Percentiles rank a stretch among this genome's conserved stretches.
Conservation (phyloP, 495 filamentous ascomycete species). For the Penicillium desertorum region DNA sequence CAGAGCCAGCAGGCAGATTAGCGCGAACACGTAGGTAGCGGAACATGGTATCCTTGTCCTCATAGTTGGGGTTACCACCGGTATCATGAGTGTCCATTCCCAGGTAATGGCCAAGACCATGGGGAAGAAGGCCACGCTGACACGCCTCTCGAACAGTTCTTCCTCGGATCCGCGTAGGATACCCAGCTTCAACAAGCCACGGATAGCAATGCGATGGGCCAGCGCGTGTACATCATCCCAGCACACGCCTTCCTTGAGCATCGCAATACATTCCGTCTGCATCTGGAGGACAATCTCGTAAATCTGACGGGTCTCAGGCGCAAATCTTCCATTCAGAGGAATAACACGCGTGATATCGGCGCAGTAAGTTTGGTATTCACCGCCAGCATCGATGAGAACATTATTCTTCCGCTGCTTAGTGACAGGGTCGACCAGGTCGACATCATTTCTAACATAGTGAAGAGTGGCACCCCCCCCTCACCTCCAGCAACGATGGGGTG, state of each 20-base stretch:
- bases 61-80: slow-evolving; percentile 83
- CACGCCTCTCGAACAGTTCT: slow-evolving; percentile 70
- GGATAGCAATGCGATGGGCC: slow-evolving; percentile 80
- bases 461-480: slow-evolving; percentile 71
- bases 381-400: slow-evolving; percentile 80
- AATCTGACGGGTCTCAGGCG: slow-evolving; percentile 66
- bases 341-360: slow-evolving; percentile 90
- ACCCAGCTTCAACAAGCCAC: slow-evolving; percentile 71
- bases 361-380: slow-evolving; percentile 77
- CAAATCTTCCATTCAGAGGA: slow-evolving; percentile 76
- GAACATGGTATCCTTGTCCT: slow-evolving; percentile 81
- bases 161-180: slow-evolving; percentile 67
- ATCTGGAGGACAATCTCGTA: slow-evolving; percentile 86
- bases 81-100: slow-evolving; percentile 96
- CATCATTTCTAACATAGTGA: slow-evolving; percentile 82
- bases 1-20: slow-evolving; percentile 67
- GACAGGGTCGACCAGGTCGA: slow-evolving; percentile 47
- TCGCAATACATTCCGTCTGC: slow-evolving; percentile 73
- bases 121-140: slow-evolving; percentile 86
- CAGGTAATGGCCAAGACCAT: slow-evolving; percentile 87
- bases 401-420: slow-evolving; percentile 61
- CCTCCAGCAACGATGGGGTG: slow-evolving; percentile 79
- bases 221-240: slow-evolving; percentile 83
- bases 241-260: slow-evolving; percentile 70
- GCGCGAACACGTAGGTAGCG: slow-evolving; percentile 81